Conservation (phyloP, 331 rosid genomes). For the Quercus phellos region DNA sequence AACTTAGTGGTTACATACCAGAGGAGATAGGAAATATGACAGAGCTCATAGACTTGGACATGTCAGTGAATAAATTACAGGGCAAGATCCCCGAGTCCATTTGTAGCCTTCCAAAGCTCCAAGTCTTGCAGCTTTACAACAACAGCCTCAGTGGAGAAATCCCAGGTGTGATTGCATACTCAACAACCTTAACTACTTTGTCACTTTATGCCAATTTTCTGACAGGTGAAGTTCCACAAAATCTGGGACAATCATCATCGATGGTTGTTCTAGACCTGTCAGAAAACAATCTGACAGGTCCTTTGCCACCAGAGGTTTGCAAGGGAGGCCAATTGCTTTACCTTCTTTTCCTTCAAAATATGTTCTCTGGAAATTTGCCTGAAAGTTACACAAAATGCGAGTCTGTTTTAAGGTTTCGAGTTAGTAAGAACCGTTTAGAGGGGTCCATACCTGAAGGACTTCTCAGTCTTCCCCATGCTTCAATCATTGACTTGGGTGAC, state of each 20-base stretch:
- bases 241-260: slow-evolving; percentile 58
- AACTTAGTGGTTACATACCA: slow-evolving; percentile 60
- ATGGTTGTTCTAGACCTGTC: slow-evolving; percentile 78
- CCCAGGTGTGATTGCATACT: slow-evolving; percentile 56
- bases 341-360: slow-evolving; percentile 64
- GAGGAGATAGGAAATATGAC: slow-evolving; percentile 75
- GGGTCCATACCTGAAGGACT: slow-evolving; percentile 74
- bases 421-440: slow-evolving; percentile 51
- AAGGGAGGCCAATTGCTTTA: slow-evolving; percentile 54
- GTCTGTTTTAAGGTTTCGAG: slow-evolving; percentile 71
- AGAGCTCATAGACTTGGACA: slow-evolving; percentile 66
- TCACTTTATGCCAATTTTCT: slow-evolving; percentile 78
- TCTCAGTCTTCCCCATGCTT: slow-evolving; percentile 63
- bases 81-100: slow-evolving; percentile 69
- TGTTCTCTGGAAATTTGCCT: slow-evolving; percentile 70
- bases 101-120: slow-evolving; percentile 69
- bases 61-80: slow-evolving; percentile 72
- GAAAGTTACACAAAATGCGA: slow-evolving; percentile 52
- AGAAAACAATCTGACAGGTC: slow-evolving; percentile 73
- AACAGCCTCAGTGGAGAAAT: slow-evolving; percentile 74
- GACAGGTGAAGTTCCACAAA: slow-evolving; percentile 54
- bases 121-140: slow-evolving; percentile 83
- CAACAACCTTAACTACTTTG: slow-evolving; percentile 51
- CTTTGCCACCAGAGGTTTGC: slow-evolving; percentile 72
- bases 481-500: slow-evolving; percentile 66